Base-by-base conservation (phyloP, 495 filamentous ascomycete genomes). In the Durotheca rogersii region DNA sequence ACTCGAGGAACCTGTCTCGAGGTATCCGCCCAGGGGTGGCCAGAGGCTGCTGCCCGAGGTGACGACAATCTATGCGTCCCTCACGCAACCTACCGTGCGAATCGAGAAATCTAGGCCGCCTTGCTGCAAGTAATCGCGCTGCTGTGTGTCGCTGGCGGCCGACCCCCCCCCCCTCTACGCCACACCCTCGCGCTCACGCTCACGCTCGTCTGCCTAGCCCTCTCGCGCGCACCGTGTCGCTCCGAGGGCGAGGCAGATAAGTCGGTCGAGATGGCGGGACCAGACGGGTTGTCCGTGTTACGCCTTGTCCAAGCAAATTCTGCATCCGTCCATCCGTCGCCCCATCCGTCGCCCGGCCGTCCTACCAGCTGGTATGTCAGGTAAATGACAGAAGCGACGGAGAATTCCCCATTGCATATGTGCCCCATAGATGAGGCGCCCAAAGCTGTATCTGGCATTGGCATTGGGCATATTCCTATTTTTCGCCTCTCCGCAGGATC, bases 81-180 rank as follows among this genome's bases (percentile, higher is more conserved):
- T 40, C 34, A 38, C 44, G 41, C 45, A 44, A 20, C 39, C 46
- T 51, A 37, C 37, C 23, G 40, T 11, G 34, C 31, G 41, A 38
- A 53, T 50, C 45, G 27, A 40, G 50, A 46, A 48, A 48, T 44
- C 23, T 27, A 36, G n/a, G n/a, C 41, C 53, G 44, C 43, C 45
- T 53, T 37, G 17, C 55, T 49, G 55, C 45, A 53, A 35, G 38
- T 31, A 50, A 58, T 59, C 29, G 37, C 29, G 37, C 46, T 47
- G 29, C 35, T 42, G 20, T 32, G 20, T 32, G 37, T 42, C 23
- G 33, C 41, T 46, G 41, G 36, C 38, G 30, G 43, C 47, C 56
- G 50, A 36, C 40, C 41, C 33, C 38, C 21, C 16, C 25, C 25
- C 23, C 45, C 46, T 9, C 14, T 19, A 5, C 6, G 34, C n/a